Percentiles rank a stretch among this genome's conserved stretches.
phyloP scores from a whole-genome alignment of 169 alveolate genomes.

The Gregarina niphandrodes region DNA sequence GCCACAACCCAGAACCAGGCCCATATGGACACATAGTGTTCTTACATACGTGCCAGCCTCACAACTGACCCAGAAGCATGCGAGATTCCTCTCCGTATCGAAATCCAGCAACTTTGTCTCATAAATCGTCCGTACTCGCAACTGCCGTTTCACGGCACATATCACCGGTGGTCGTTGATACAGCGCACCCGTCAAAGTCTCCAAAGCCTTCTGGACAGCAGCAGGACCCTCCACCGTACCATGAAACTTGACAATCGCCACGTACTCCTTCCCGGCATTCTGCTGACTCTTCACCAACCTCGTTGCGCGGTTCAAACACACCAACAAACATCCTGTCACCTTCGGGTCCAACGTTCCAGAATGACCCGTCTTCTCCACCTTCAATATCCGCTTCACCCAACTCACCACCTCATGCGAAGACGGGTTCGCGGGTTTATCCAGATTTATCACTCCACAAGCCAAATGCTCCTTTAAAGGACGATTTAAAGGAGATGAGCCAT shows the following conservation, averaged over 20 bases:
- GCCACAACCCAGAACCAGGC: constrained; percentile 89
- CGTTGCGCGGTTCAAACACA: constrained; percentile 94
- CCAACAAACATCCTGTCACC: constrained; percentile 96
- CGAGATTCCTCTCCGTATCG: constrained; percentile 77
- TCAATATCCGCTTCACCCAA: constrained; percentile 90
- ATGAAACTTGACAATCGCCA: constrained; percentile 81
- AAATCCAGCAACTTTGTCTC: constrained; percentile 85
- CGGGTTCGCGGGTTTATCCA: constrained; percentile 99
- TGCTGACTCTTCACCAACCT: constrained; percentile 95
- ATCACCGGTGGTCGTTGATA: constrained; percentile 98
- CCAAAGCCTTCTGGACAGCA: constrained; percentile 52
- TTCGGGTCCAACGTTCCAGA: constrained; percentile 99
- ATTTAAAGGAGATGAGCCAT: constrained; percentile 90
- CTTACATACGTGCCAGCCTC: constrained; percentile 99
- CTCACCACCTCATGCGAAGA: constrained; percentile 99
- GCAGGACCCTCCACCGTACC: constrained; percentile 54
- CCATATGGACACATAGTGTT: constrained; percentile 96
- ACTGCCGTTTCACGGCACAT: constrained; percentile 94
- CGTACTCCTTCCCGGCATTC: constrained; percentile 97
- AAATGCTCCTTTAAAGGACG: constrained; percentile 74
- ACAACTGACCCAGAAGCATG: constrained; percentile 91
- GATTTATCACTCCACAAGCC: constrained; percentile 85
- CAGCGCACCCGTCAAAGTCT: constrained; percentile 81
- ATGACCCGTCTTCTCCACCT: constrained; percentile 99
- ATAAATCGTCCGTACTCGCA: constrained; percentile 85